These are phyloP conservation scores for Sergeia podlipaevii DNA, from an alignment of 208 protist genomes.

Conservation along the genomic window DNA sequence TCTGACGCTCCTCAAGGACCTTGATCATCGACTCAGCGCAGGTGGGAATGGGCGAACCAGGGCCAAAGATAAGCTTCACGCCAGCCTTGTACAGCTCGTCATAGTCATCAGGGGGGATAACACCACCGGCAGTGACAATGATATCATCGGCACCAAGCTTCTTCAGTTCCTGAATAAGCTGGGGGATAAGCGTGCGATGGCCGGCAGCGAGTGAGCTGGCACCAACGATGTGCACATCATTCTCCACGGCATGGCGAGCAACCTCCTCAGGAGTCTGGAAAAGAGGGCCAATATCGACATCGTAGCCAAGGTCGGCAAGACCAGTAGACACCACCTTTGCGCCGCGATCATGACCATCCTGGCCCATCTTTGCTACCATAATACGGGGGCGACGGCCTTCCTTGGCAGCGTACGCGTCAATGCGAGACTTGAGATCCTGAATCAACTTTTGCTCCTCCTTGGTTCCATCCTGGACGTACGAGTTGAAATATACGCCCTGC, in stretches of 20 bases:
- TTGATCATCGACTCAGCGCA: constrained; percentile 45
- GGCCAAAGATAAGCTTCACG: constrained; percentile 92
- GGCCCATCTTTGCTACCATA: constrained; percentile 96
- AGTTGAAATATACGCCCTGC: constrained; percentile 78
- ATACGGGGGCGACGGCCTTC: constrained; percentile 93
- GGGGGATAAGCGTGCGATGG: constrained; percentile 91
- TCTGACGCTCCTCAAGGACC: constrained; percentile 33
- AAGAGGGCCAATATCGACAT: constrained; percentile 94
- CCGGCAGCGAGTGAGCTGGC: constrained; percentile 63
- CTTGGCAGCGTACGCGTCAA: constrained; percentile 64
- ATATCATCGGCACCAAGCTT: constrained; percentile 57
- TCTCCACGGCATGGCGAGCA: constrained; percentile 85
- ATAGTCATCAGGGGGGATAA: constrained; percentile 91
- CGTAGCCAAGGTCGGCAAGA: constrained; percentile 96
- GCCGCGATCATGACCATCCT: constrained; percentile 96
- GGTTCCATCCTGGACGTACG: constrained; percentile 38
- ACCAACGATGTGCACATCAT: constrained; percentile 95
- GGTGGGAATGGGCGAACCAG: constrained; percentile 66
- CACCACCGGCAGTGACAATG: constrained; percentile 79
- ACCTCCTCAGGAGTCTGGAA: constrained; percentile 90
- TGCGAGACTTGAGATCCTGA: constrained; percentile 31
- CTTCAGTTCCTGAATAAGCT: constrained; percentile 86
- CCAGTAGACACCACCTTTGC: constrained; percentile 95
- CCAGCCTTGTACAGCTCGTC: constrained; percentile 93
- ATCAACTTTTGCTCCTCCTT: constrained; percentile 37